Conservation (phyloP, 768 basidiomycete genomes). For the Boletus speciosus region DNA sequence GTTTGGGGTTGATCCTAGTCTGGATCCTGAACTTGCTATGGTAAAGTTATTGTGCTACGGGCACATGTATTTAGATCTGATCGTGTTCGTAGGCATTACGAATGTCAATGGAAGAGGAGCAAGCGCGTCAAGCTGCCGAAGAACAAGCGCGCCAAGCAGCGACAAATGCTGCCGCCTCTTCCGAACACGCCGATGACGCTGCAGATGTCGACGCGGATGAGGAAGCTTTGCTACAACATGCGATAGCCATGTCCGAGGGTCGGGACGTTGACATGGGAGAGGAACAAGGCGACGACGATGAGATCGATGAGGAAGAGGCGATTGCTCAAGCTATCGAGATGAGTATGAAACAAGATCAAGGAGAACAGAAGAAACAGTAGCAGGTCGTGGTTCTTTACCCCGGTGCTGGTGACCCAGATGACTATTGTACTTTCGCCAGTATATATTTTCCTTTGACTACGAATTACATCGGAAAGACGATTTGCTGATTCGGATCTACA, state of each 20-base stretch:
- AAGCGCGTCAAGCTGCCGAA: conserved; percentile 63
- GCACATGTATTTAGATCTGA: not conserved
- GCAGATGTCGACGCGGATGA: conserved; percentile 68
- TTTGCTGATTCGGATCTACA: not conserved
- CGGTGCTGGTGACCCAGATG: not conserved
- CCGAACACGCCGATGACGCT: conserved; percentile 27
- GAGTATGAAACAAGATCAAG: conserved; percentile 75
- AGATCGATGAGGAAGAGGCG: conserved; percentile 80
- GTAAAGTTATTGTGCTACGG: conserved; percentile 39
- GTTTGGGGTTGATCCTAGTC: conserved; percentile 90
- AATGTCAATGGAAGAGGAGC: conserved; percentile 96
- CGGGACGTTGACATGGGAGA: conserved; percentile 50
- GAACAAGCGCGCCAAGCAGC: conserved; percentile 35
- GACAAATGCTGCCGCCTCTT: conserved; percentile 20
- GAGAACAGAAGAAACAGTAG: conserved; percentile 38
- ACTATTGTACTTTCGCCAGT: not conserved
- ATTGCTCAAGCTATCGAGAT: conserved; percentile 90
- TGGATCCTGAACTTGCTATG: conserved; percentile 97
- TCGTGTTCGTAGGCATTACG: conserved; percentile 68
- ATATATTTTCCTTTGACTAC: conserved; percentile 1
- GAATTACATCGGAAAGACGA: not conserved
- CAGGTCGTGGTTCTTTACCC: not conserved
- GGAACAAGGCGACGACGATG: conserved; percentile 60
- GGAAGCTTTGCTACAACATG: conserved; percentile 70
- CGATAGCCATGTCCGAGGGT: conserved; percentile 69